Conservation (phyloP, 768 basidiomycete species). For the Termitomyces sp. region DNA sequence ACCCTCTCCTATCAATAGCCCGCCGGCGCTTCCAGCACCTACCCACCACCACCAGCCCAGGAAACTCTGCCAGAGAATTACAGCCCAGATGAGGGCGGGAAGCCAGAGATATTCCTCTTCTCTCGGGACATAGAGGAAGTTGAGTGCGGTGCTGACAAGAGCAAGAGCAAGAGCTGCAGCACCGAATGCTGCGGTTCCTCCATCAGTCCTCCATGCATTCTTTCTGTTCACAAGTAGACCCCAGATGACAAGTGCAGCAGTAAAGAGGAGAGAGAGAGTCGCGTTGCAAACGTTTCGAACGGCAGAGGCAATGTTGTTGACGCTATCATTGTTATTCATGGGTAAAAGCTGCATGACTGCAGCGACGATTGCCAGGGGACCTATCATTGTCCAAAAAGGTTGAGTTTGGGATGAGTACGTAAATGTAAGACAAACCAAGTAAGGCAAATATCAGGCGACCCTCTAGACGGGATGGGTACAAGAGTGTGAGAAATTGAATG, state of each 20-base stretch:
- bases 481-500: conserved; percentile 93
- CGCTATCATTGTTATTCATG: conserved; percentile 37
- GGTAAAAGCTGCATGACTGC: conserved; percentile 82
- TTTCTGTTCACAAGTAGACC: conserved; percentile 84
- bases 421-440: conserved; percentile 47
- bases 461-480: conserved; percentile 91
- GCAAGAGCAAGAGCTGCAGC: conserved; percentile 80
- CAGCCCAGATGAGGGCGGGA: conserved; percentile 82
- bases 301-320: conserved; percentile 57
- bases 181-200: conserved; percentile 94
- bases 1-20: conserved; percentile 28
- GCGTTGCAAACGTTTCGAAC: conserved; percentile 95
- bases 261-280: conserved; percentile 92
- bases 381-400: conserved; percentile 23
- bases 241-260: conserved; percentile 86
- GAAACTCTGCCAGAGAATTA: conserved; percentile 96
- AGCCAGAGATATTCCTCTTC: conserved; percentile 92
- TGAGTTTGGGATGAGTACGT: not conserved
- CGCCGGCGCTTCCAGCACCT: conserved; percentile 79
- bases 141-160: conserved; percentile 74
- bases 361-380: conserved; percentile 81
- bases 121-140: conserved; percentile 79
- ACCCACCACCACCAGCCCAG: conserved; percentile 99
- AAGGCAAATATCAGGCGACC: conserved; percentile 79
- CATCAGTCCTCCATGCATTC: conserved; percentile 94